Evolutionary conservation across 2,329 filamentous ascomycete species (phyloP).

Genomic region (Neopestalotiopsis clavispora): DNA sequence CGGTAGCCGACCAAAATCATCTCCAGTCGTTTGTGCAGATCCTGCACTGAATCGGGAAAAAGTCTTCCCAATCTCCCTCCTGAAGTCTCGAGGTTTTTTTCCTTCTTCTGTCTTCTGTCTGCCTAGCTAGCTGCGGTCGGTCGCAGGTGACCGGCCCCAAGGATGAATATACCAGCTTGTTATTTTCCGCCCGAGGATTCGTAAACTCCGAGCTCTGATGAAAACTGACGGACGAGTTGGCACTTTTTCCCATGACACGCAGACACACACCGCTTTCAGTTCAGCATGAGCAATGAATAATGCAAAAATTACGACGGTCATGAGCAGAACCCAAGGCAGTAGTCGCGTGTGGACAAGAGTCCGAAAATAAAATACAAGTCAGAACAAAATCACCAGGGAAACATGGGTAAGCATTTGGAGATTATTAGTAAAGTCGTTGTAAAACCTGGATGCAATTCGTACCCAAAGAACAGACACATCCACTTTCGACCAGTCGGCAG

Average conservation of each 20-base stretch:
- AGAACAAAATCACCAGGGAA: neutral
- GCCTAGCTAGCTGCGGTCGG: neutral
- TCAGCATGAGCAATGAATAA: neutral
- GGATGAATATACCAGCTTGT: neutral
- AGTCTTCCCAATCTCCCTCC: neutral
- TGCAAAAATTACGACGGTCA: neutral
- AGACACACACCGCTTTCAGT: neutral
- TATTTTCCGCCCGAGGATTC: neutral
- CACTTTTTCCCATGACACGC: neutral
- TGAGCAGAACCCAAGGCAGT: neutral
- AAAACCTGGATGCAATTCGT: neutral
- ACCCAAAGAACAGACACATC: neutral
- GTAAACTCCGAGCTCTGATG: neutral
- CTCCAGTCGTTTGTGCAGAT: constrained; percentile 5
- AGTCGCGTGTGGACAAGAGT: neutral
- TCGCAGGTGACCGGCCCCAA: neutral
- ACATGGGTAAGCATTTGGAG: neutral
- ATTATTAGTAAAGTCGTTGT: neutral
- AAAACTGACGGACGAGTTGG: neutral
- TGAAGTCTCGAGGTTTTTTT: neutral
- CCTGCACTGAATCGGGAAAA: neutral
- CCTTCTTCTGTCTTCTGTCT: neutral
- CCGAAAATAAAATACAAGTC: neutral
- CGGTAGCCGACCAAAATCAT: neutral
- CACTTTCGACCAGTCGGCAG: neutral